phyloP scores from a whole-genome alignment of 305 asterid species.

The Plantago lanceolata region DNA sequence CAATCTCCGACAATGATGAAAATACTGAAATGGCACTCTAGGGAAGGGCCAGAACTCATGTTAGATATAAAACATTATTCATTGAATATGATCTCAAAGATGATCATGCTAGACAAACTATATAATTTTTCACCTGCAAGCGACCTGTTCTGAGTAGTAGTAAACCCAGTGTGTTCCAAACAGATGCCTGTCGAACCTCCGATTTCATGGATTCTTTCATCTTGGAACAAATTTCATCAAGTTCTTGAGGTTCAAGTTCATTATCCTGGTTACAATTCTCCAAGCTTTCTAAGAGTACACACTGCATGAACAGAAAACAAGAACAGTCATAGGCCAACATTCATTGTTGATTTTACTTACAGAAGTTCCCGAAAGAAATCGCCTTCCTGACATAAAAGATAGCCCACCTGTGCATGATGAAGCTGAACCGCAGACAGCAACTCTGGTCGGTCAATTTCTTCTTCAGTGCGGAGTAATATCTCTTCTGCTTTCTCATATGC shows the following conservation, averaged over 20 bases:
- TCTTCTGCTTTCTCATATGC: constrained; percentile 90
- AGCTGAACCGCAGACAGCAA: constrained; percentile 83
- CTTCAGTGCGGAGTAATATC: constrained; percentile 88
- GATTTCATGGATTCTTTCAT: constrained; percentile 64
- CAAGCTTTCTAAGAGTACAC: constrained; percentile 74
- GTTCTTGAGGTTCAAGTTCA: constrained; percentile 78
- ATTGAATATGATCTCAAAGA: constrained; percentile 16
- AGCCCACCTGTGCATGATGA: constrained; percentile 87
- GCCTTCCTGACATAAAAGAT: constrained; percentile 20
- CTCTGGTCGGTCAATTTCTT: constrained; percentile 94
- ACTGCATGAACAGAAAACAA: constrained; percentile 39
- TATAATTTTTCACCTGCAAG: constrained; percentile 56
- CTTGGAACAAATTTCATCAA: constrained; percentile 66
- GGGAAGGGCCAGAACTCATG: constrained; percentile 32
- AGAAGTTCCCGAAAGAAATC: constrained; percentile 11
- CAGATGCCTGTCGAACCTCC: constrained; percentile 80
- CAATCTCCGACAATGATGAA: constrained; percentile 68
- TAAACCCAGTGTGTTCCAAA: constrained; percentile 84
- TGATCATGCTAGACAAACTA: constrained; percentile 17
- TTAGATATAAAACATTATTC: constrained; percentile 26
- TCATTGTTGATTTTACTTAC: constrained; percentile 15
- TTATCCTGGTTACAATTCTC: constrained; percentile 61
- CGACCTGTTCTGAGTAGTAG: constrained; percentile 82
- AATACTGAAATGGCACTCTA: constrained; percentile 88
- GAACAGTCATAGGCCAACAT: constrained; percentile 10